Percentiles rank a stretch among this genome's conserved stretches.
phyloP scores from a whole-genome alignment of 148 eudicot genomes.

The Cornus kousa region DNA sequence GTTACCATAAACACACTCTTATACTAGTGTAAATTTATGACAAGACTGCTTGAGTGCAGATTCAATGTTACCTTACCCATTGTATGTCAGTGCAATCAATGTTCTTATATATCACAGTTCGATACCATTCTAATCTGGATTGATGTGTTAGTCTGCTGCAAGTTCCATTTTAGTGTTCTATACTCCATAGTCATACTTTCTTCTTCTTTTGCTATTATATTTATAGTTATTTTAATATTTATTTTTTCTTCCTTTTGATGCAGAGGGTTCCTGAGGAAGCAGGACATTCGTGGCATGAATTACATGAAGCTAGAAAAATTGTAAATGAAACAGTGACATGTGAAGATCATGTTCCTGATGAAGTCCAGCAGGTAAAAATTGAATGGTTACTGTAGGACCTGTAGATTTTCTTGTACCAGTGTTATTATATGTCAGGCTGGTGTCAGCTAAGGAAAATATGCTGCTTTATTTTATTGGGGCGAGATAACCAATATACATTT shows the following conservation, averaged over 20 bases:
- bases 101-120: not conserved
- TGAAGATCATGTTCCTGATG: slow-evolving; percentile 32
- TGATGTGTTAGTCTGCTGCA: not conserved
- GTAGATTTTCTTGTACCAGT: not conserved
- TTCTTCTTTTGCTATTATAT: slow-evolving; percentile 6
- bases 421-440: not conserved
- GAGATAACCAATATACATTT: not conserved
- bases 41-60: not conserved
- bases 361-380: slow-evolving; percentile 54
- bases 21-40: not conserved
- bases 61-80: not conserved
- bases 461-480: not conserved
- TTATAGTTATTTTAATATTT: not conserved
- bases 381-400: not conserved
- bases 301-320: slow-evolving; percentile 22
- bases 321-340: slow-evolving; percentile 20
- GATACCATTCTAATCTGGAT: not conserved
- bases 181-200: too few relatives aligned
- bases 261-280: slow-evolving; percentile 35
- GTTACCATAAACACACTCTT: not conserved
- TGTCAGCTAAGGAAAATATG: not conserved
- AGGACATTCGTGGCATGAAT: slow-evolving; percentile 24
- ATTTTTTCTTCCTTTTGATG: slow-evolving; percentile 11
- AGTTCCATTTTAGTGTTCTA: not conserved
- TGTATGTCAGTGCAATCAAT: not conserved